Evolutionary conservation across 441 rosid genomes (phyloP), one percentile per base, ranked within the genome.

Genomic region (Hura crepitans): DNA sequence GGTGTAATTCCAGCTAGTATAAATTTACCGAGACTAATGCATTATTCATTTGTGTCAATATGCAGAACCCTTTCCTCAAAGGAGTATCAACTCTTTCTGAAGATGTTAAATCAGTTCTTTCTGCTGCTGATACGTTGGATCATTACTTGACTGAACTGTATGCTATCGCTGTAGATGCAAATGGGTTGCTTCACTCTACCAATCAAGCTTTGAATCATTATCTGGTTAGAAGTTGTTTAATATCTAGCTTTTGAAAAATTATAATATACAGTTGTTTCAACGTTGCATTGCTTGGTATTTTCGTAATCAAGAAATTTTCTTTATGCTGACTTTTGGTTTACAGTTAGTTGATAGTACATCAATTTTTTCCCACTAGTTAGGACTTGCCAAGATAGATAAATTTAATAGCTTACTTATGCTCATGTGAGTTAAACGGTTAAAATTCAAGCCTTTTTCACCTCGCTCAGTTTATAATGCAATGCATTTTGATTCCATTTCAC

Each of bases 51-150:
- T 51, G 20, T 77, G 54, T 73, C 56, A 65, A 76, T 78, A 69
- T 82, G 75, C 81, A 96, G 99, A 82, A 70, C 71, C 91, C 96
- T 59, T 96, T 88, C 84, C 89, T 96, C 18, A 72, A 80, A 74
- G 90, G 80, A 68, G 80, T 86, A 72, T 88, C 93, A 69, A 85
- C 87, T 80, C 85, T 91, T 72, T 87, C 97, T 46, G 89, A 87
- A 81, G 98, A 93, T 81, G 89, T 77, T 75, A 85, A 85, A 81
- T 83, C 82, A 17, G 96, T 96, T 75, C 91, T 96, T 82, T 78
- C 97, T 39, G 94, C 91, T 80, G 97, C 99, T 66, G 75, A 83
- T 83, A 74, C 76, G 73, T 77, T 96, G 80, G 97, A 93, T 75
- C 81, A 64, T 63, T 84, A 84, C 82, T 88, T 96, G 76, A 79